Base-by-base conservation (phyloP, 306 rosid genomes). In the Astragalus membranaceus region DNA sequence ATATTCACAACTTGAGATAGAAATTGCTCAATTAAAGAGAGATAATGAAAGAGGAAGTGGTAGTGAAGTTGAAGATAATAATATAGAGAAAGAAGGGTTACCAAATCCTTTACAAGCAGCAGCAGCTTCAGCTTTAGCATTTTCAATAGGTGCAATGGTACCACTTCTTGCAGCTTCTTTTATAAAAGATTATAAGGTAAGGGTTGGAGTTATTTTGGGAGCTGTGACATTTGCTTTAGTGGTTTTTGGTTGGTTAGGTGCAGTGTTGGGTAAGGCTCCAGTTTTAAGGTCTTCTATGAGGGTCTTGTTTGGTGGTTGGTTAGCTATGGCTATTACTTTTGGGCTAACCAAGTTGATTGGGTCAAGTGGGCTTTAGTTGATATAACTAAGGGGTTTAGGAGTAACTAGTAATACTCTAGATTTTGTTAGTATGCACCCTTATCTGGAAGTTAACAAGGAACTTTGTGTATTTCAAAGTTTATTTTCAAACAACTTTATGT, bases 281-380 rank as follows among this genome's bases (percentile, higher is more conserved):
- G 9, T 59, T 3, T 61, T 72, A 10, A 83, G 61, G 77, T 75
- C 87, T 20, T 61, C 75, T 63, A 29, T 73, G 49, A 83, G 87
- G 63, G 87, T 79, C 43, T 68, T 83, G 43, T 2, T 83, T 72
- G 87, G 87, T 5, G 87, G 87, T 55, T 83, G 81, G 84, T 0
- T 83, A 10, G 87, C 87, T 56, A 83, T 83, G 87, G 82, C 81
- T 3, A 23, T 83, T 3, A 79, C 87, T 57, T 83, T 79, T 76
- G 87, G 84, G 12, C 67, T 83, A 29, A 83, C 87, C 50, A 83
- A 83, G 74, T 81, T 81, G 82, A 81, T 81, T 20, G 85, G 82
- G 0, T 77, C 82, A 48, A 81, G 82, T 23, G 82, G 73, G 9
- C 76, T 77, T 72, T 76, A 72, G 6, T 1, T 17, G 2, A 41